Conservation (phyloP, 805 yeast genomes). For the Kodamaea jinghongensis region DNA sequence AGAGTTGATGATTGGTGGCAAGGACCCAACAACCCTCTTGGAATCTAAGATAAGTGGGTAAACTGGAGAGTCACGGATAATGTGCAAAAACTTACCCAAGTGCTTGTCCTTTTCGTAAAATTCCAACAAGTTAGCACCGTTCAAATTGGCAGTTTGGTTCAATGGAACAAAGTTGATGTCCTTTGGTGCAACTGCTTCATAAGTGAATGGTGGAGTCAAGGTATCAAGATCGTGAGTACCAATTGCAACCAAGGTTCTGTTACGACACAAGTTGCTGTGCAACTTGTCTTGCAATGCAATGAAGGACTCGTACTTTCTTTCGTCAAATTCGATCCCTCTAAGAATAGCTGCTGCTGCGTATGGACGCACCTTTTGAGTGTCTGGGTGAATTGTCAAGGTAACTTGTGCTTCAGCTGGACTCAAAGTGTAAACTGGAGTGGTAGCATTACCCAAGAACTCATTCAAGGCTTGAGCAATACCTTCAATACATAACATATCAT, state of each 20-base stretch:
- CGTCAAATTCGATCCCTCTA: constrained; percentile 77
- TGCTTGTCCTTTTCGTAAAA: constrained; percentile 90
- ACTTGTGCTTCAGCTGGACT: constrained; percentile 58
- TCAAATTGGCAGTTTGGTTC: constrained; percentile 65
- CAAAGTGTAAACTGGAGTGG: constrained; percentile 66
- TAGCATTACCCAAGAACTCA: constrained; percentile 72
- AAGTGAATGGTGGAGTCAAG: constrained; percentile 77
- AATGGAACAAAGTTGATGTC: constrained; percentile 74
- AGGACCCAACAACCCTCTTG: constrained; percentile 72
- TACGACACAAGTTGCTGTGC: constrained; percentile 93
- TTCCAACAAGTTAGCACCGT: constrained; percentile 78
- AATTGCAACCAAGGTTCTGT: constrained; percentile 95
- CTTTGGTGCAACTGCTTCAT: constrained; percentile 78
- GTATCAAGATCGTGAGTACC: constrained; percentile 96
- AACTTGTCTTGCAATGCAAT: constrained; percentile 94
- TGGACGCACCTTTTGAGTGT: constrained; percentile 77
- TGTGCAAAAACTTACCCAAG: constrained; percentile 82
- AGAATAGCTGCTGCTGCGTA: constrained; percentile 94
- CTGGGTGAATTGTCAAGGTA: constrained; percentile 68
- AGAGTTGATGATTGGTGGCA: constrained; percentile 97
- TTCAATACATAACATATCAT: constrained; percentile 96
- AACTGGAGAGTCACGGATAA: constrained; percentile 83
- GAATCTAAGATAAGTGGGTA: constrained; percentile 87
- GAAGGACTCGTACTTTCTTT: constrained; percentile 88
- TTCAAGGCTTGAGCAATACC: constrained; percentile 95